These are phyloP conservation scores for Xylariaceae sp. DNA, from an alignment of 2,329 filamentous ascomycete species.

Conservation along the genomic window DNA sequence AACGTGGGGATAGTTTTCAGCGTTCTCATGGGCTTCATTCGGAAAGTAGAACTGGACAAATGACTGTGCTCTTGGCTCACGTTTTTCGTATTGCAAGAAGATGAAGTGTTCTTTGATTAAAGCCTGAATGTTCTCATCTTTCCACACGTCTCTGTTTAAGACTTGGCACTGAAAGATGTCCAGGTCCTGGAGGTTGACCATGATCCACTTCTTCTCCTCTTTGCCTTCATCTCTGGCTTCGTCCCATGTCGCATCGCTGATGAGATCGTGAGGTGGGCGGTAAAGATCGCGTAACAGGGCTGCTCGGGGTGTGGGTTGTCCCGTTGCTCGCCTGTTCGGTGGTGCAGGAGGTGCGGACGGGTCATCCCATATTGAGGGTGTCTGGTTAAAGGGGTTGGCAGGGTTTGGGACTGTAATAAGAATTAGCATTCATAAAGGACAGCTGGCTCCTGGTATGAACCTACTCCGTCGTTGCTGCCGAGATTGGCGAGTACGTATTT, in stretches of 20 bases:
- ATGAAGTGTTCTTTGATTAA: constrained; percentile 90
- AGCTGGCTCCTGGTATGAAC: not conserved
- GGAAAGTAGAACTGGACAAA: constrained; percentile 92
- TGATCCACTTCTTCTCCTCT: constrained; percentile 87
- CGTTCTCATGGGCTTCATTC: constrained; percentile 71
- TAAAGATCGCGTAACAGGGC: constrained; percentile 88
- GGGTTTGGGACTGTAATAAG: constrained; percentile 15
- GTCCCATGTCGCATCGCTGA: constrained; percentile 81
- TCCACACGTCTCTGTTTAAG: constrained; percentile 95
- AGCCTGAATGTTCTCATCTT: constrained; percentile 78
- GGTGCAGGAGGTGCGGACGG: constrained; percentile 49
- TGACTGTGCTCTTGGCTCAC: constrained; percentile 76
- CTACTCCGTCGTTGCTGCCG: constrained; percentile 36
- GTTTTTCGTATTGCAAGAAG: constrained; percentile 92
- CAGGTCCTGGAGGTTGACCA: constrained; percentile 94
- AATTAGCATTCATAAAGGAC: constrained; percentile 6
- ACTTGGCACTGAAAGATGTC: constrained; percentile 94
- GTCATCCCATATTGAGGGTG: constrained; percentile 42
- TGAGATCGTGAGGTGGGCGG: constrained; percentile 88
- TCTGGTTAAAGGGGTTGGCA: constrained; percentile 40
- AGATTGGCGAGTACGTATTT: constrained; percentile 60
- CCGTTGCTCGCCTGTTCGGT: constrained; percentile 41
- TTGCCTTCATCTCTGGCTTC: constrained; percentile 84
- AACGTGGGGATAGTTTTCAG: constrained; percentile 94
- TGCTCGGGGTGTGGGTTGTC: constrained; percentile 70